These are phyloP conservation scores for Citrus inodora DNA, from an alignment of 345 rosid genomes.

Conservation along the genomic window DNA sequence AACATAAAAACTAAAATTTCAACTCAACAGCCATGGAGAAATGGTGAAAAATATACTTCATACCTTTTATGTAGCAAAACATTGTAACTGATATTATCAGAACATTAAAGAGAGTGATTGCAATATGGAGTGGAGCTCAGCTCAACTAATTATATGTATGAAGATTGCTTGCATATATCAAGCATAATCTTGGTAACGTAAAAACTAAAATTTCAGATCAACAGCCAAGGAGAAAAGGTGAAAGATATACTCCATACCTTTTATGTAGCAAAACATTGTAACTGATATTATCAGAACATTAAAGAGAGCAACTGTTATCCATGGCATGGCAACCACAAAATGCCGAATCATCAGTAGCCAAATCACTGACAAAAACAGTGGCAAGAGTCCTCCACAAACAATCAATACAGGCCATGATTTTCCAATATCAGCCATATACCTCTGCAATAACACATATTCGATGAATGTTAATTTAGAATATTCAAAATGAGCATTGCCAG, in stretches of 20 bases:
- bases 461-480: constrained; percentile 12
- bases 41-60: not conserved
- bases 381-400: constrained; percentile 92
- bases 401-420: constrained; percentile 96
- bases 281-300: constrained; percentile 78
- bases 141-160: not conserved
- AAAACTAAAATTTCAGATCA: not conserved
- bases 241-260: constrained; percentile 46
- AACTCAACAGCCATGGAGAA: not conserved
- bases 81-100: constrained; percentile 80
- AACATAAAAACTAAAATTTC: not conserved
- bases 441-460: constrained; percentile 44
- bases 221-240: not conserved
- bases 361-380: constrained; percentile 77
- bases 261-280: constrained; percentile 79
- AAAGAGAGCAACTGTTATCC: constrained; percentile 87
- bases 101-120: constrained; percentile 13
- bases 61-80: constrained; percentile 87
- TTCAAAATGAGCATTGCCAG: not conserved
- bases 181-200: not conserved
- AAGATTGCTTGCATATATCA: not conserved
- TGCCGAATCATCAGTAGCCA: constrained; percentile 93
- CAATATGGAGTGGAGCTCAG: not conserved
- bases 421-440: constrained; percentile 91
- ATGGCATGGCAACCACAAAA: constrained; percentile 96